Conservation (phyloP, 805 yeast species). For the Debaryomyces maramus region DNA sequence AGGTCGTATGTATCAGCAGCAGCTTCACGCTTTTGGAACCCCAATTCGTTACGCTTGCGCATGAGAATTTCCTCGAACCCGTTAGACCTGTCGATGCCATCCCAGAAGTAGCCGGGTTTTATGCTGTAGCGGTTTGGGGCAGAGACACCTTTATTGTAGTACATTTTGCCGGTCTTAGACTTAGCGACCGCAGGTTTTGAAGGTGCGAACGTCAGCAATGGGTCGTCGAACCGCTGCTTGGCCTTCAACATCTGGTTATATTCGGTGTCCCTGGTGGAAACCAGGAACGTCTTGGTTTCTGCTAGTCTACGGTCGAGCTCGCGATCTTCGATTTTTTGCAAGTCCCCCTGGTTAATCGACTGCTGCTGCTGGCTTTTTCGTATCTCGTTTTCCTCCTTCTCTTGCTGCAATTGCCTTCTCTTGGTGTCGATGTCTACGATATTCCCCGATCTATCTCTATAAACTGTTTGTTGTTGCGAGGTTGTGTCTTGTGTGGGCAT, state of each 20-base stretch:
- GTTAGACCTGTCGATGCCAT: constrained; percentile 82
- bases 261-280: constrained; percentile 37
- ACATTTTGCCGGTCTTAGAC: constrained; percentile 47
- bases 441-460: constrained; percentile 64
- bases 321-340: constrained; percentile 38
- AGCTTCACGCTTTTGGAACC: constrained; percentile 19
- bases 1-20: constrained; percentile 1
- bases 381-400: constrained; percentile 15
- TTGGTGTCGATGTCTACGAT: constrained; percentile 42
- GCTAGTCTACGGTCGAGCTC: constrained; percentile 30
- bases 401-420: constrained; percentile 20
- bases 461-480: constrained; percentile 35
- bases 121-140: constrained; percentile 76
- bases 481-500: not conserved
- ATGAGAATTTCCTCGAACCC: constrained; percentile 77
- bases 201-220: constrained; percentile 49
- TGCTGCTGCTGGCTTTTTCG: constrained; percentile 17
- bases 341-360: constrained; percentile 36
- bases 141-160: constrained; percentile 50
- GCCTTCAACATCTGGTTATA: constrained; percentile 32
- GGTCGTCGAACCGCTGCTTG: constrained; percentile 57
- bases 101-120: constrained; percentile 80
- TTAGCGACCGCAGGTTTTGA: constrained; percentile 10
- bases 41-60: constrained; percentile 30
- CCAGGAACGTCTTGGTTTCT: constrained; percentile 19